phyloP scores from a whole-genome alignment of 345 rosid genomes.

The Erysimum cheiranthoides region DNA sequence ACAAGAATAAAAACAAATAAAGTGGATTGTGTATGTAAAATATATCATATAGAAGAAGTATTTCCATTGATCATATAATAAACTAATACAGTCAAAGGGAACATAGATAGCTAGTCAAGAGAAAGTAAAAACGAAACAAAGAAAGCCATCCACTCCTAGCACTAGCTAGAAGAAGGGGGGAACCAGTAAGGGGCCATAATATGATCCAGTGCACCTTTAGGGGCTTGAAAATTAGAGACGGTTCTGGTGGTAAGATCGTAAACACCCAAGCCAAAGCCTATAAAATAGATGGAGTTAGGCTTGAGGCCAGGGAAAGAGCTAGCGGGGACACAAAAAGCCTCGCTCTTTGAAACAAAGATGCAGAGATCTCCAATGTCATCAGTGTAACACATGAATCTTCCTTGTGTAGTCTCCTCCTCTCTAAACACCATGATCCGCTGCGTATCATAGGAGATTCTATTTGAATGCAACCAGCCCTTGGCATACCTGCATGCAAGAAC shows the following conservation, averaged over 20 bases:
- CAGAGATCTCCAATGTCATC: constrained; percentile 25
- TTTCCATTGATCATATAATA: too few relatives aligned
- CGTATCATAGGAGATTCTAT: constrained; percentile 14
- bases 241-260: neutral
- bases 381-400: constrained; percentile 18
- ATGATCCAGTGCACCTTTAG: neutral
- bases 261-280: constrained; percentile 10
- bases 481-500: constrained; percentile 19
- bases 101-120: too few relatives aligned
- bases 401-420: constrained; percentile 21
- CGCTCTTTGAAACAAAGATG: constrained; percentile 22
- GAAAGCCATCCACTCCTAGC: neutral
- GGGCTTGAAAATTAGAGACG: neutral
- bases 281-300: constrained; percentile 22
- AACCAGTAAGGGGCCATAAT: constrained; percentile 11
- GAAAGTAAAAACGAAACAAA: neutral
- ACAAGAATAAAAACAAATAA: too few relatives aligned
- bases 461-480: neutral
- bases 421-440: constrained; percentile 21
- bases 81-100: too few relatives aligned
- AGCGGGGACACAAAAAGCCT: neutral
- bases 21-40: too few relatives aligned
- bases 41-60: too few relatives aligned
- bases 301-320: constrained; percentile 17
- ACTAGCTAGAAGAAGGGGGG: constrained; percentile 12